Evolutionary conservation across 2,329 filamentous ascomycete species (phyloP).

Genomic region (Colletotrichum theobromicola): DNA sequence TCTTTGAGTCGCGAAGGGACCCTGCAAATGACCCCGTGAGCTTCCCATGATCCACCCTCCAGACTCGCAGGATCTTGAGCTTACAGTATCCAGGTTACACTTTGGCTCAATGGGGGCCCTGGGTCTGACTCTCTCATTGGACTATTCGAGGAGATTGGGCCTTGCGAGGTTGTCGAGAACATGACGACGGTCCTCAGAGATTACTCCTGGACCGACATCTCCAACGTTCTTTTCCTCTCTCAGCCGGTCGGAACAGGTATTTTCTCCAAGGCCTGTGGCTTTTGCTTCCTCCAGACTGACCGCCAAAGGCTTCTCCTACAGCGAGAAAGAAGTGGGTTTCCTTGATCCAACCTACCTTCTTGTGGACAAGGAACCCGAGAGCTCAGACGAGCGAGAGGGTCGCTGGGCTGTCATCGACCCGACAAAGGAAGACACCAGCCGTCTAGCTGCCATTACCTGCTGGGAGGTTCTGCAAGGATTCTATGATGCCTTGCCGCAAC

Average conservation of each 20-base stretch:
- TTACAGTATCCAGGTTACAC: not conserved
- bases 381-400: not conserved
- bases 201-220: not conserved
- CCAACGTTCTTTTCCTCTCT: not conserved
- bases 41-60: not conserved
- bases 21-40: slow-evolving; percentile 3
- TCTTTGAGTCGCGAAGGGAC: slow-evolving; percentile 3
- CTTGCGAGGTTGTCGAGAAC: not conserved
- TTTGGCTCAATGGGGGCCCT: not conserved
- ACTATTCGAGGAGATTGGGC: not conserved
- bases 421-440: not conserved
- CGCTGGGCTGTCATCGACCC: slow-evolving; percentile 2
- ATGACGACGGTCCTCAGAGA: slow-evolving; percentile 3
- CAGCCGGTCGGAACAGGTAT: not conserved
- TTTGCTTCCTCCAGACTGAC: accelerated
- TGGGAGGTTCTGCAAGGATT: slow-evolving; percentile 6
- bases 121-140: not conserved
- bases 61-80: not conserved
- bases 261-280: accelerated
- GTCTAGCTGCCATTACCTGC: not conserved
- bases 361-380: not conserved
- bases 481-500: not conserved
- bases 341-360: not conserved
- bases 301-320: not conserved
- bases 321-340: not conserved